Evolutionary conservation across 371 early-diverging fungal genomes (phyloP), one percentile per base, ranked within the genome.

Genomic region (Mortierella sp.): DNA sequence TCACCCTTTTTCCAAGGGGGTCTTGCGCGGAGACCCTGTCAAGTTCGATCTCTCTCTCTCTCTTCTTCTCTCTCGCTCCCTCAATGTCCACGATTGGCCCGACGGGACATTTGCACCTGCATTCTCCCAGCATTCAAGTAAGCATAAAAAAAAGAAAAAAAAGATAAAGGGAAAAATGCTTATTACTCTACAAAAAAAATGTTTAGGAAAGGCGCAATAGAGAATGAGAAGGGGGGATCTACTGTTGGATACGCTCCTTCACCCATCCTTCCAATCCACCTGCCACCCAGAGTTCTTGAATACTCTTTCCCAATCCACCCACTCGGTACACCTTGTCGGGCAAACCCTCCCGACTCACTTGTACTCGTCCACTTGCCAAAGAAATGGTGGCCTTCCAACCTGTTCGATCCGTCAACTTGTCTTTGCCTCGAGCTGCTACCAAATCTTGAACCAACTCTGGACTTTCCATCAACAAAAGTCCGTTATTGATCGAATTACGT

Each of bases 401-500:
- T 9, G 95, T 95, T 48, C 93, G 87, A 62, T 87, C 83, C 0
- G 94, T 95, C 75, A 91, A 69, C 29, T 74, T 82, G 21, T 70
- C 66, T 11, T 81, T 82, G 60, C 84, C 86, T 28, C 83, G 68
- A 51, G 59, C 80, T 45, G 64, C 43, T 63, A 89, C 87, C 60
- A 97, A 79, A 67, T 91, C 91, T 19, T 85, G 64, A 16, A 97
- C 94, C 7, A 98, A 83, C 58, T 87, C 89, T 4, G 96, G 94
- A n/a, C 89, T 89, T 80, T 96, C 97, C 48, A 97, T 88, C 53
- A 95, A 87, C 45, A 96, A 79, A 16, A 98, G 85, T 5, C 96
- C 97, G 80, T 98, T 98, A 87, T 98, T 98, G 77, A 98, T 92
- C 19, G 97, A 96, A 68, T 98, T 98, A 58, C 98, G 92, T 86